A percentile compares a stretch with the other conserved stretches of the same genome.
phyloP scores from a whole-genome alignment of 495 filamentous ascomycete genomes.

The Venustampulla echinocandica region DNA sequence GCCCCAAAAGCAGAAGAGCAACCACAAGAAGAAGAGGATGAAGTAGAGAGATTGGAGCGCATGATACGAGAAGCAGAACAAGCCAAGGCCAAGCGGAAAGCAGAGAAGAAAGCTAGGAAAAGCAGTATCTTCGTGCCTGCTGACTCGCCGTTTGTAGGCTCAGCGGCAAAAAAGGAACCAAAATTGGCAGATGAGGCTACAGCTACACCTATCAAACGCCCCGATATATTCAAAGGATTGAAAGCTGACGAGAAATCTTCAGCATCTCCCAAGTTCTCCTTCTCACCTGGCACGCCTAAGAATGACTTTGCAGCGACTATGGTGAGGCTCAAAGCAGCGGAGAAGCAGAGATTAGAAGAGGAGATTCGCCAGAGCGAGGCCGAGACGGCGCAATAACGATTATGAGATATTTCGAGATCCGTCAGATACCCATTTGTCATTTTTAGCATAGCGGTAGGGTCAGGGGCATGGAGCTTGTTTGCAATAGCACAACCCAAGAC shows the following conservation, averaged over 20 bases:
- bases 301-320: slow-evolving; percentile 23
- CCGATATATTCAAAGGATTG: slow-evolving; percentile 24
- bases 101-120: slow-evolving; percentile 25
- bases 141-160: slow-evolving; percentile 16
- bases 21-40: slow-evolving; percentile 20
- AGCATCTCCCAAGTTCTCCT: slow-evolving; percentile 27
- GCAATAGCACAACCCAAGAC: too few species aligned
- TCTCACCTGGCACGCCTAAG: slow-evolving; percentile 20
- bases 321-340: slow-evolving; percentile 22
- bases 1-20: background rate
- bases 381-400: slow-evolving; percentile 9
- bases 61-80: slow-evolving; percentile 17
- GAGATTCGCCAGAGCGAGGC: slow-evolving; percentile 24
- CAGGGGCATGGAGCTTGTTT: too few species aligned
- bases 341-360: slow-evolving; percentile 26
- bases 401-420: background rate
- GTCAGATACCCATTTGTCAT: slow-evolving; percentile 2
- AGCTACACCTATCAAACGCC: slow-evolving; percentile 24
- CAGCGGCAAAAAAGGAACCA: background rate
- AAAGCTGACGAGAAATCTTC: slow-evolving; percentile 27
- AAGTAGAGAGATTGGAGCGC: slow-evolving; percentile 16
- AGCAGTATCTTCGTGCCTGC: slow-evolving; percentile 20
- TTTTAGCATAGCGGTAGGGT: slow-evolving; percentile 21
- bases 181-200: slow-evolving; percentile 14
- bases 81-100: slow-evolving; percentile 22